Evolutionary conservation across 2,329 filamentous ascomycete species (phyloP), one percentile per base, ranked within the genome.

Genomic region (Neonectria faginata): DNA sequence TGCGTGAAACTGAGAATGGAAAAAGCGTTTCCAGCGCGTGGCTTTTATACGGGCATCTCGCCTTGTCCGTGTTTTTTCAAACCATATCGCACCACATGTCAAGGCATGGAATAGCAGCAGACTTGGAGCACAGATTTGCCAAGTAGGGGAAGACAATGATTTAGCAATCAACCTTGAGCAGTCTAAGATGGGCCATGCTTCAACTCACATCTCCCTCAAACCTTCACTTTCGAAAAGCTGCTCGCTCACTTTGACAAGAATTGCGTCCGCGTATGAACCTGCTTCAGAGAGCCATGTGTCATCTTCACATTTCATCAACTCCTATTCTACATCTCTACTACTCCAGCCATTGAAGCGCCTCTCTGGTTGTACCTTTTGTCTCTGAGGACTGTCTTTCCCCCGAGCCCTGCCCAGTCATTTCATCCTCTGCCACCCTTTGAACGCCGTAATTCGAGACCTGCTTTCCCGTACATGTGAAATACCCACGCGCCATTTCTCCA

Each of bases 401-500:
- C 31, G 50, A 50, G 53, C 48, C 58, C 56, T 53, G 48, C 51
- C 47, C 52, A 52, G 22, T 59, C 56, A 56, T 65, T 51, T 45
- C 64, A 57, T 54, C 52, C 57, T 67, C 62, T 51, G 33, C 60
- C 58, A 48, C 58, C 66, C 39, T 63, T 9, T 51, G 51, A 70
- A 69, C 68, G 66, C 68, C 68, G 47, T 18, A 60, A 57, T 57
- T 54, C 31, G 31, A 64, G 22, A 52, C 57, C 60, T 48, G 29
- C 31, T 33, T 57, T 51, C 55, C 56, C 60, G 39, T 64, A 68
- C 66, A 68, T 47, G 45, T 44, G 44, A 64, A 65, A 67, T 64
- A 70, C 48, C 57, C 48, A 65, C 62, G 57, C 73, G 64, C 71
- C 73, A 58, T 63, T 70, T 73, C 68, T 66, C 69, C 69, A 64